Conservation (phyloP, 2,329 filamentous ascomycete genomes). For the Sporothrix globosa region DNA sequence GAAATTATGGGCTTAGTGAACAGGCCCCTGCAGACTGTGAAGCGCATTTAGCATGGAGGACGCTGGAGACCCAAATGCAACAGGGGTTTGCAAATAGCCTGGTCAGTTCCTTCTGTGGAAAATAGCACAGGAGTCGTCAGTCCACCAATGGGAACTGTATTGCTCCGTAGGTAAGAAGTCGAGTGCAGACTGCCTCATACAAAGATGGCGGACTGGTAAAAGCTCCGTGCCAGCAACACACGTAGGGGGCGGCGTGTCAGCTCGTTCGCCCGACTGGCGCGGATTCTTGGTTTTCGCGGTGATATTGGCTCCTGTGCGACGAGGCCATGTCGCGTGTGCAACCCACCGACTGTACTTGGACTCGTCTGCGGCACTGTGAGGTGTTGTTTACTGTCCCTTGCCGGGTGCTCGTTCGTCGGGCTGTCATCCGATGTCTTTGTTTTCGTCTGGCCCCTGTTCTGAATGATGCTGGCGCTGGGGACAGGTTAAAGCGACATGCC, state of each 20-base stretch:
- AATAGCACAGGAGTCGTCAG: background rate
- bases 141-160: slow-evolving; percentile 20
- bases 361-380: background rate
- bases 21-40: background rate
- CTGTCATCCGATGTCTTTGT: slow-evolving; percentile 12
- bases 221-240: background rate
- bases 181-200: background rate
- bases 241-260: background rate
- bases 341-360: background rate
- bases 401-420: background rate
- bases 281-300: slow-evolving; percentile 13
- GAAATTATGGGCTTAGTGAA: background rate
- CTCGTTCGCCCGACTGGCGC: background rate
- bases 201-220: background rate
- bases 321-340: slow-evolving; percentile 19
- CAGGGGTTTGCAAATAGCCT: background rate
- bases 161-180: background rate
- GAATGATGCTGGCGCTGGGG: background rate
- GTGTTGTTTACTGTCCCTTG: background rate
- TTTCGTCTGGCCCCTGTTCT: slow-evolving; percentile 13
- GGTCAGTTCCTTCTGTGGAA: background rate
- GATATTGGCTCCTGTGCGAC: slow-evolving; percentile 25
- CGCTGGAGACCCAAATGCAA: background rate
- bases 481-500: background rate
- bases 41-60: background rate